Evolutionary conservation across 257 asterid genomes (phyloP), one percentile per base, ranked within the genome.

Genomic region (Solanum raphanifolium): DNA sequence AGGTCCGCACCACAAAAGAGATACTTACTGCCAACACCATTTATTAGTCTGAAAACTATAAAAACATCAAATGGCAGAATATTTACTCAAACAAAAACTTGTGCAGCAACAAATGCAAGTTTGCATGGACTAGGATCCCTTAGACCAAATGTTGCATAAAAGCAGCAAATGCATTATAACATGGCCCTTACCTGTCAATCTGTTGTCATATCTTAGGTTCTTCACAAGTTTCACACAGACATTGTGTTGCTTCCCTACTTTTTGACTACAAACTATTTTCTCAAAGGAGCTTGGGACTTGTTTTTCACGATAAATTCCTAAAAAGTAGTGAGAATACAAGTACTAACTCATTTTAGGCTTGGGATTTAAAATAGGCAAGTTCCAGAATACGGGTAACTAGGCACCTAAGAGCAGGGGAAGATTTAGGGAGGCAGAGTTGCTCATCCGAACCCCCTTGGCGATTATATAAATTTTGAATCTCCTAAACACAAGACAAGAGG

Each of bases 381-480:
- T 48, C 41, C 27, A 81, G 4, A 16, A 27, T 46, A 5, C 39
- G 4, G 29, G 16, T 81, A 81, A 43, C 16, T 16, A 18, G 9
- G 29, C 41, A 81, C 68, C 85, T 81, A 46, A 16, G 38, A 6
- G 62, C 62, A 52, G n/a, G 23, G 62, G 0, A 4, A 18, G 62
- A 52, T 52, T 0, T 52, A 52, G 23, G 60, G 69, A 0, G 69
- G 29, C 0, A 0, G 68, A 62, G 31, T 0, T 23, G 31, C 2
- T 62, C 71, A 62, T n/a, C 69, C 9, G 31, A 23, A 62, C 31
- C 69, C 69, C 2, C 29, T 52, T 52, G 68, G 3, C 15, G 1
- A 62, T 62, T 62, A 7, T 23, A 52, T 60, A 62, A 23, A 23
- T 55, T 55, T 18, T 55, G 65, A 18, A 55, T 55, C 65, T 55